These are phyloP conservation scores for maize (Zea mays) DNA, from an alignment of 176 grass and related monocot species.

Conservation along the genomic window Zm-B73-REFERENCE-NAM-5.0 NC_050097.1:206680001-206680500, in stretches of 20 bases:
- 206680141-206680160: slow-evolving; percentile 33
- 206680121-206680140: slow-evolving; percentile 34
- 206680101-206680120: neutral
- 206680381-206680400: slow-evolving; percentile 73
- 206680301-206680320: too few relatives aligned
- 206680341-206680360: slow-evolving; percentile 74
- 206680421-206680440: slow-evolving; percentile 74
- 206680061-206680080: slow-evolving; percentile 2
- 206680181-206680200: slow-evolving; percentile 39
- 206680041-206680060: slow-evolving; percentile 14
- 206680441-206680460: slow-evolving; percentile 95
- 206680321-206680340: neutral
- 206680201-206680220: slow-evolving; percentile 93
- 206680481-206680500: neutral
- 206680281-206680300: neutral
- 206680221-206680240: slow-evolving; percentile 27
- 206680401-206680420: slow-evolving; percentile 92
- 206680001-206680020: slow-evolving; percentile 36
- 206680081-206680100: slow-evolving; percentile 11
- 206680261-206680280: neutral
- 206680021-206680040: slow-evolving; percentile 30
- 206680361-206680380: slow-evolving; percentile 85
- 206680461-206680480: neutral
- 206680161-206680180: slow-evolving; percentile 3
- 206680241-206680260: too few relatives aligned